These are phyloP conservation scores for Hypoxylon intermedium DNA, from an alignment of 495 filamentous ascomycete genomes.

Conservation along the genomic window DNA sequence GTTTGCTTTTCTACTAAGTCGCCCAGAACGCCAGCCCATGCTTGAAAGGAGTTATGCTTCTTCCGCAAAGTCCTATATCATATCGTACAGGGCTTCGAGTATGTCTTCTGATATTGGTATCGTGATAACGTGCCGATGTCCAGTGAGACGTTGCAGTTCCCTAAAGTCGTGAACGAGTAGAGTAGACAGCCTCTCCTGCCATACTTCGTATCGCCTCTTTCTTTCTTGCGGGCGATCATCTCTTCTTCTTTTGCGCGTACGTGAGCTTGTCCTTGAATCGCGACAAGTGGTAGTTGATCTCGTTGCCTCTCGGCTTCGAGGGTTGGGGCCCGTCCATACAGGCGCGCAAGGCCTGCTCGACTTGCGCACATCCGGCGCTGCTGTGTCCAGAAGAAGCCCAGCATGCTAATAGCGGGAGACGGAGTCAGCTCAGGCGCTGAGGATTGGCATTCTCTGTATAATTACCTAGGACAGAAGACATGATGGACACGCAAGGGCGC, in stretches of 20 bases:
- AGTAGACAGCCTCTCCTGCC: background rate
- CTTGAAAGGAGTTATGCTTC: constrained; percentile 3
- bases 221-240: constrained; percentile 17
- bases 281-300: constrained; percentile 92
- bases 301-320: constrained; percentile 72
- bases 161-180: background rate
- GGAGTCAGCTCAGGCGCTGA: constrained; percentile 12
- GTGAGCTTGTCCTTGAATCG: constrained; percentile 85
- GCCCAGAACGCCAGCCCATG: constrained; percentile 27
- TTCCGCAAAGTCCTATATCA: background rate
- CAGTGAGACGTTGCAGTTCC: background rate
- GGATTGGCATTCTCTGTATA: too few relatives aligned
- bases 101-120: background rate
- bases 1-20: background rate
- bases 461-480: constrained; percentile 93
- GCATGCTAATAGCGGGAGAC: constrained; percentile 66
- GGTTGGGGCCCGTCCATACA: constrained; percentile 91
- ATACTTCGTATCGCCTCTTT: background rate
- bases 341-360: constrained; percentile 82
- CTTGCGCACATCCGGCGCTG: constrained; percentile 72
- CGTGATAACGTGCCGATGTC: background rate
- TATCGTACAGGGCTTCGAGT: constrained; percentile 30
- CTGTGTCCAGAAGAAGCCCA: constrained; percentile 89
- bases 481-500: constrained; percentile 82
- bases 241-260: constrained; percentile 74